Base-by-base conservation (phyloP, 1,284 basidiomycete genomes). In the Ganoderma boninense region DNA sequence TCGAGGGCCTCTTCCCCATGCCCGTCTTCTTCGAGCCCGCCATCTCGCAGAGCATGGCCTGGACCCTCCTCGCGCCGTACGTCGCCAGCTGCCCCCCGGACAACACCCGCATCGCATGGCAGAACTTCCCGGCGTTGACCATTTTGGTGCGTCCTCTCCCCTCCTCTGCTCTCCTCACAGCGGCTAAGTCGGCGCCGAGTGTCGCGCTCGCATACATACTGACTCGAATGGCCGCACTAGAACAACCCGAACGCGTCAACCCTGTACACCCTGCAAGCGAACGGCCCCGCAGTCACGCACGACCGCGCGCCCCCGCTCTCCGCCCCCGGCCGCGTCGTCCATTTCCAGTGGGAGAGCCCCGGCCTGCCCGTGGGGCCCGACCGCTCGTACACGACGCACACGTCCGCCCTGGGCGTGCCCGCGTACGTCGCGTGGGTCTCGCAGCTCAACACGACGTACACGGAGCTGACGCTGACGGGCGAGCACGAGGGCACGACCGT, bases 381-480 rank as follows among this genome's bases (percentile, higher is more conserved):
- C 77, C 79, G 79, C 56, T 79, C 80, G 26, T 92, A 89, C 80
- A 85, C 78, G 68, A 92, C 91, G 0, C 81, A 79, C 38, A 84
- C 84, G 0, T 79, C 82, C 14, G 85, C 87, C 7, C 38, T 38
- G 0, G 84, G 85, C 3, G 59, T 20, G 40, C 44, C 52, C 3
- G 56, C 82, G 81, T 86, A 75, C 57, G 84, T 80, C 59, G 88
- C 84, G 49, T 90, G 87, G 86, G 86, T 91, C 60, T 85, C 83
- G 35, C 89, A 92, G 77, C 79, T 90, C 65, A 92, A 92, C 82
- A 84, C 84, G n/a, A 92, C 90, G 18, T 92, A 87, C 80, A 87
- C 87, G 6, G 82, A 84, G 0, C 79, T 89, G 29, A 80, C 82
- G 44, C 83, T 86, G 69, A 76, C 87, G 64, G 85, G 81, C 65